These are phyloP conservation scores for Tetrapisispora taiwanensis DNA, from an alignment of 805 yeast species.

Conservation along the genomic window DNA sequence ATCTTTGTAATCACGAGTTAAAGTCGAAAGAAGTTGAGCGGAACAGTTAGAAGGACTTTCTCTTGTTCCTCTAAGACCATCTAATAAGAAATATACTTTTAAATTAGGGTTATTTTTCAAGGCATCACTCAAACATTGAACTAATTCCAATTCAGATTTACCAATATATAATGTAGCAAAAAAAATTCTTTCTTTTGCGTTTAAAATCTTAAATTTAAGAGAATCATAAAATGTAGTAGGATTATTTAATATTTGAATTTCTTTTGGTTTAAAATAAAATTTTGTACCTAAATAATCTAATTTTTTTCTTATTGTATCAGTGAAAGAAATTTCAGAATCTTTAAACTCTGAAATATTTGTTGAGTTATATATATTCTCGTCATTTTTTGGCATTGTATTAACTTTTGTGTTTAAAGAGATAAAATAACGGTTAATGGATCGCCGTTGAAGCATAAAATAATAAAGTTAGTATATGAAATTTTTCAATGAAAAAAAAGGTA, in stretches of 20 bases:
- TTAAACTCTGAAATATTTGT: neutral
- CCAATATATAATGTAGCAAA: constrained; percentile 84
- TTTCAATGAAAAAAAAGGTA: too few species aligned
- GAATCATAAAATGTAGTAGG: constrained; percentile 67
- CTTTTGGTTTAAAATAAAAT: constrained; percentile 45
- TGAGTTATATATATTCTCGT: too few species aligned
- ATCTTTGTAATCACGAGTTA: constrained; percentile 52
- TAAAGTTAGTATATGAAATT: too few species aligned
- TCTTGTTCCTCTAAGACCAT: constrained; percentile 85
- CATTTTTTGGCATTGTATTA: neutral
- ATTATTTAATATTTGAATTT: constrained; percentile 49
- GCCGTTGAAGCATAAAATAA: neutral
- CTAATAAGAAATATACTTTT: constrained; percentile 65
- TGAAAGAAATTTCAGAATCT: neutral
- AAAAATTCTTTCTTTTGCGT: constrained; percentile 60
- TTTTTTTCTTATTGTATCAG: neutral
- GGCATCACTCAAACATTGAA: constrained; percentile 52
- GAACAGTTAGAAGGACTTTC: constrained; percentile 76
- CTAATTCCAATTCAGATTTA: constrained; percentile 64
- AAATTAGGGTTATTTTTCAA: constrained; percentile 48
- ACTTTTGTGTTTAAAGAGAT: too few species aligned
- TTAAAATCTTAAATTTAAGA: constrained; percentile 49
- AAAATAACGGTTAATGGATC: too few species aligned
- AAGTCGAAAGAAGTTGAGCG: constrained; percentile 59
- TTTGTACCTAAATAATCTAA: constrained; percentile 25